Evolutionary conservation across 495 filamentous ascomycete species (phyloP), one percentile per base, ranked within the genome.

Genomic region (Lentithecium fluviatile): DNA sequence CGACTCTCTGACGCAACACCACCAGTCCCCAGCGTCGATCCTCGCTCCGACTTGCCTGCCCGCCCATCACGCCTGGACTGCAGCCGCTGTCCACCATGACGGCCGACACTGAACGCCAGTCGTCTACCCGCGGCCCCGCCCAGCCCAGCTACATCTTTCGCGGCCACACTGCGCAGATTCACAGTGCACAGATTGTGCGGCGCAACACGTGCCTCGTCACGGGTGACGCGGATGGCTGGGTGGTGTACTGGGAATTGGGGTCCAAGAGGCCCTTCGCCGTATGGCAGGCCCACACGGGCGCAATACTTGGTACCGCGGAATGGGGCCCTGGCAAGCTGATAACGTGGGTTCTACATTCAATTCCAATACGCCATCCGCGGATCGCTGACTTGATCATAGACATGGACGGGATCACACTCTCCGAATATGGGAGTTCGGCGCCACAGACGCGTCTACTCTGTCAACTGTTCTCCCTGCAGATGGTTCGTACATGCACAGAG

Each of bases 331-430:
- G 86, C 24, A 78, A 71, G 37, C 69, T 88, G 36, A 85, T 93
- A 69, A 95, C 90, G 91, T 95, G 80, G 65, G 88, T 83, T 43
- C 26, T 47, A 0, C 45, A 26, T 6, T 60, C n/a, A n/a, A n/a
- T 50, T 24, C 45, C 52, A 7, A 58, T 29, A n/a, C 32, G 23
- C 26, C 23, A 10, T 52, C 52, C 37, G 38, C 19, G 37, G 19
- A 65, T 29, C 40, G 20, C 46, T 13, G 20, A 26, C 10, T 1
- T 52, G 20, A 48, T 49, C 52, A 37, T 64, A 96, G 90, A 20
- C 91, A 98, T 76, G 94, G 94, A 26, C 80, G 92, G 70, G 94
- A 98, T 70, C 88, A 91, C 70, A 89, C 87, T 65, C 79, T 98
- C 29, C 79, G 88, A 21, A 86, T 94, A 1, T 98, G 94, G 94